These are phyloP conservation scores for Tephrocybe sp. DNA, from an alignment of 768 basidiomycete genomes.

Conservation along the genomic window DNA sequence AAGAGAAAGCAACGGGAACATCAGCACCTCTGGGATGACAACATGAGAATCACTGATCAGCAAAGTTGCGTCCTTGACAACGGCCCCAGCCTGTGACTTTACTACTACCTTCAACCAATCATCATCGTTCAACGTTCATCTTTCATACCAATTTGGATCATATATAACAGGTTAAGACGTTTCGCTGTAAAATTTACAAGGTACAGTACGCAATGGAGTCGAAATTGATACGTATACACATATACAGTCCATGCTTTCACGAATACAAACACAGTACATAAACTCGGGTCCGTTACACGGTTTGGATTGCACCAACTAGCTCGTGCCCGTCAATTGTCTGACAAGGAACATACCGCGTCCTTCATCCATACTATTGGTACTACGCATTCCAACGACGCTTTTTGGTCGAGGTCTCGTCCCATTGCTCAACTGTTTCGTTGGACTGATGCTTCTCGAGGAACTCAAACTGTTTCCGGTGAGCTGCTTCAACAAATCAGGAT, in stretches of 20 bases:
- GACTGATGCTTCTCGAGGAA: slow-evolving; percentile 70
- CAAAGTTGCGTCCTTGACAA: slow-evolving; percentile 8
- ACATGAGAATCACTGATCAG: slow-evolving; percentile 1
- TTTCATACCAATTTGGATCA: no score
- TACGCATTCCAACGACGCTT: slow-evolving; percentile 73
- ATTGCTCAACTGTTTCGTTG: slow-evolving; percentile 64
- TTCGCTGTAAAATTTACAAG: no score
- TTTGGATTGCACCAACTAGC: slow-evolving; percentile 4
- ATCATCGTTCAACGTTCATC: no score
- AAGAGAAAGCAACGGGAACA: background rate
- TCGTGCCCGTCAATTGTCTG: slow-evolving; percentile 69
- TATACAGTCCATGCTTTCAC: no score
- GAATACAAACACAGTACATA: background rate
- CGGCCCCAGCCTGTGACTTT: slow-evolving; percentile 11
- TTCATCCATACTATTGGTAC: slow-evolving; percentile 60
- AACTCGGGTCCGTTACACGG: background rate
- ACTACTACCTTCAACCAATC: no score
- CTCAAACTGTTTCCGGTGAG: slow-evolving; percentile 67
- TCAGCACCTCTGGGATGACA: background rate
- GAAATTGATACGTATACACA: no score
- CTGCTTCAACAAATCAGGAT: slow-evolving; percentile 45
- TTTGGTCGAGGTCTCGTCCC: slow-evolving; percentile 61
- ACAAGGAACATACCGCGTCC: slow-evolving; percentile 76
- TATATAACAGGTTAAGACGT: no score
- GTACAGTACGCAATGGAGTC: no score